Evolutionary conservation across 305 asterid genomes (phyloP).

Genomic region (Andrographis paniculata): DNA sequence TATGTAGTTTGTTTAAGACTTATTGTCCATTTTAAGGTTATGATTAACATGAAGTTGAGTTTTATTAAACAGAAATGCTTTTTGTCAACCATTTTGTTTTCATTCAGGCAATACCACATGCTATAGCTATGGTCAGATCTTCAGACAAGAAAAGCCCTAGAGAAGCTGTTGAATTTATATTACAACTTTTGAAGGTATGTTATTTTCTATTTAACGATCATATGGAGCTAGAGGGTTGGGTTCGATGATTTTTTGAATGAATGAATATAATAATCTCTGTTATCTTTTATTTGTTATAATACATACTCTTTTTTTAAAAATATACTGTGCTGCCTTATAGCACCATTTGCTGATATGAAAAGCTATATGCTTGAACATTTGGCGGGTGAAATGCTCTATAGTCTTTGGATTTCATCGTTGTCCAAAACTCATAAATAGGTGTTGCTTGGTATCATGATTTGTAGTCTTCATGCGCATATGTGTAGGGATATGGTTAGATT

Average conservation of each 20-base stretch:
- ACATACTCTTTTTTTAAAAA: not conserved
- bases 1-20: slow-evolving; percentile 5
- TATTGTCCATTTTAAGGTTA: slow-evolving; percentile 5
- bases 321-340: not conserved
- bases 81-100: slow-evolving; percentile 17
- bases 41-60: slow-evolving; percentile 2
- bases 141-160: slow-evolving; percentile 89
- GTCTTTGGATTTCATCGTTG: not conserved
- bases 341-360: not conserved
- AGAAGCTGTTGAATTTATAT: slow-evolving; percentile 96
- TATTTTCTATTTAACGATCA: slow-evolving; percentile 12
- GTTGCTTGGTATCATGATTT: no score
- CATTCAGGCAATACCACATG: slow-evolving; percentile 89
- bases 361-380: no score
- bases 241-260: not conserved
- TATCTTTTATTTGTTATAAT: slow-evolving; percentile 4
- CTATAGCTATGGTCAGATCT: slow-evolving; percentile 82
- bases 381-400: not conserved
- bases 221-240: not conserved
- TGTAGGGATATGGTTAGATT: no score
- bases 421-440: no score
- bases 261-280: not conserved
- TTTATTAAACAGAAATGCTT: slow-evolving; percentile 8
- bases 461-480: no score
- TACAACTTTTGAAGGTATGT: slow-evolving; percentile 90